These are phyloP conservation scores for Raphanus sativus DNA, from an alignment of 345 rosid genomes.

Conservation along the genomic window DNA sequence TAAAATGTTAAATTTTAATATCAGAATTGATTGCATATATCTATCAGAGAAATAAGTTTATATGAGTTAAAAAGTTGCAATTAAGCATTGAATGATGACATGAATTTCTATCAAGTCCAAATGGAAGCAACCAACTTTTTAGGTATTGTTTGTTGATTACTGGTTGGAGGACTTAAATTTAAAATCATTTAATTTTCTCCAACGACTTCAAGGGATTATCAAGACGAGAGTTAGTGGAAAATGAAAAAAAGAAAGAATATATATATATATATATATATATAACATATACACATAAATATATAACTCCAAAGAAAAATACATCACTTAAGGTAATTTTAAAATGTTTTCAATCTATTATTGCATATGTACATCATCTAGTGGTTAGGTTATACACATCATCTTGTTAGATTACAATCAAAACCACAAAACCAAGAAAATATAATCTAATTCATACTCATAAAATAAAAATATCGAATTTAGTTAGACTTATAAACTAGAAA, in stretches of 20 bases:
- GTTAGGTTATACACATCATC: slow-evolving; percentile 21
- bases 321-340: slow-evolving; percentile 3
- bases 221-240: slow-evolving; percentile 33
- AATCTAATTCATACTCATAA: background rate
- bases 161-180: slow-evolving; percentile 7
- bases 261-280: background rate
- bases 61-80: slow-evolving; percentile 2
- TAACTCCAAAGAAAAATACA: background rate
- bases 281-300: background rate
- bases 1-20: background rate
- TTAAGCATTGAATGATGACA: slow-evolving; percentile 31
- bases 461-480: background rate
- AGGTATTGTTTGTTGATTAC: slow-evolving; percentile 32
- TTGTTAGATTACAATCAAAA: slow-evolving; percentile 14
- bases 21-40: background rate
- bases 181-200: slow-evolving; percentile 17
- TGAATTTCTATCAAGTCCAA: slow-evolving; percentile 27
- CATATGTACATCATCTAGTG: background rate
- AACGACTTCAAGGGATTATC: slow-evolving; percentile 24
- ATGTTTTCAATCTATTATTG: background rate
- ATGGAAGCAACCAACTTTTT: slow-evolving; percentile 31
- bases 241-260: background rate
- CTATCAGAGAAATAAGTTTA: slow-evolving; percentile 4
- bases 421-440: background rate
- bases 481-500: background rate